Conservation (phyloP, 192 early-diverging fungal genomes). For the Coemansia sp. region DNA sequence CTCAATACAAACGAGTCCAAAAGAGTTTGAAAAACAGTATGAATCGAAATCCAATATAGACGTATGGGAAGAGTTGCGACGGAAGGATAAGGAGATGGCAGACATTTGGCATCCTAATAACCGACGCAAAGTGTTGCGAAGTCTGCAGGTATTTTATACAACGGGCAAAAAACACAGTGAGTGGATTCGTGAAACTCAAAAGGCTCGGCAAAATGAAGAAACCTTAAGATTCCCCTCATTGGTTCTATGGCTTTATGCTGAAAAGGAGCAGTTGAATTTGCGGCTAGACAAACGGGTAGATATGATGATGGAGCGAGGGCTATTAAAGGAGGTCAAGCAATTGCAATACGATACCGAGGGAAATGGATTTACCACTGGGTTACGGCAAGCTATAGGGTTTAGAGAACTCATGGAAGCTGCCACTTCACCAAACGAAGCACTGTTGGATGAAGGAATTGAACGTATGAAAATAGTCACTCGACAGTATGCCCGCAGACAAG, state of each 20-base stretch:
- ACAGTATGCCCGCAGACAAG: conserved; percentile 73
- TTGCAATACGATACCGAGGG: conserved; percentile 23
- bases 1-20: neutral
- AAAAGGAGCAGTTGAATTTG: conserved; percentile 61
- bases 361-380: conserved; percentile 14
- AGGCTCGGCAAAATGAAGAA: conserved; percentile 42
- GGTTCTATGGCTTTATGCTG: conserved; percentile 89
- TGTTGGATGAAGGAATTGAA: conserved; percentile 62
- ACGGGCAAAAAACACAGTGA: conserved; percentile 76
- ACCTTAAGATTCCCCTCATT: conserved; percentile 63
- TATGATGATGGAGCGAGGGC: conserved; percentile 74
- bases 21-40: conserved; percentile 22
- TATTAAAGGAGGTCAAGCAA: conserved; percentile 53
- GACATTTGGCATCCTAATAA: conserved; percentile 88
- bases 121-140: conserved; percentile 79
- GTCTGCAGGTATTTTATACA: conserved; percentile 75
- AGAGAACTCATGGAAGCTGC: conserved; percentile 67
- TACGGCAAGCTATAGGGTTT: conserved; percentile 64
- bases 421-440: conserved; percentile 16
- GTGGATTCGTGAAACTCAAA: conserved; percentile 67
- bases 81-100: conserved; percentile 83
- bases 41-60: conserved; percentile 46
- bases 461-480: conserved; percentile 86
- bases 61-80: conserved; percentile 66
- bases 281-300: conserved; percentile 83